Conservation (phyloP, 2,329 filamentous ascomycete species). For the Truncatella angustata region DNA sequence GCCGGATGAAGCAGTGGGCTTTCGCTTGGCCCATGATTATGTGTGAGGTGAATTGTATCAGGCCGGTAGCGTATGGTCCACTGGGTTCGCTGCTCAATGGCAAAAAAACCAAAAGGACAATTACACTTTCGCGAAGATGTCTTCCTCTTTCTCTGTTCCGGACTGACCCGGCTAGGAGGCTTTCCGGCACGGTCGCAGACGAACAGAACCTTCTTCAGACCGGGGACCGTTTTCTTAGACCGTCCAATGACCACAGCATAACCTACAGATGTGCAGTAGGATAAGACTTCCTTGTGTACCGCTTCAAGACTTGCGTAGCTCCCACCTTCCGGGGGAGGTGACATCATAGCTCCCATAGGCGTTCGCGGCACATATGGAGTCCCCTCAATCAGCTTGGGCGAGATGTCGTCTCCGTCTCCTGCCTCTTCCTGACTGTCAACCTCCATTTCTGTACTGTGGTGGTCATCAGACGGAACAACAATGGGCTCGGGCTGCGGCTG, state of each 20-base stretch:
- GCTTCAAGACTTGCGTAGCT: conserved; percentile 64
- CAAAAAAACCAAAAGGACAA: conserved; percentile 69
- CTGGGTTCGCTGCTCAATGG: conserved; percentile 64
- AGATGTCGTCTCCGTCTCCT: conserved; percentile 42
- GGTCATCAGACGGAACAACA: conserved; percentile 32
- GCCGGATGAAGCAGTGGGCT: conserved; percentile 66
- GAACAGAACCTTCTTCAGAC: conserved; percentile 65
- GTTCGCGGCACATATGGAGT: conserved; percentile 50
- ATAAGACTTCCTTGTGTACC: conserved; percentile 61
- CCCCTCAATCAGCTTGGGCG: conserved; percentile 47
- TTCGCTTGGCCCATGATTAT: conserved; percentile 66
- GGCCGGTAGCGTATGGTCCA: conserved; percentile 67
- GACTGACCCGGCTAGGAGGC: conserved; percentile 59
- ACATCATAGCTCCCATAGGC: conserved; percentile 60
- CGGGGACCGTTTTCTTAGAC: conserved; percentile 66
- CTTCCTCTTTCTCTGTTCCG: conserved; percentile 63
- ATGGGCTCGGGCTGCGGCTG: conserved; percentile 28
- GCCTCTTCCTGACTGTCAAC: conserved; percentile 48
- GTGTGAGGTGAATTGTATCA: conserved; percentile 53
- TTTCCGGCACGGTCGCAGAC: conserved; percentile 66
- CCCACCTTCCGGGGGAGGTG: conserved; percentile 61
- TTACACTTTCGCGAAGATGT: conserved; percentile 69
- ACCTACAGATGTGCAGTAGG: conserved; percentile 65
- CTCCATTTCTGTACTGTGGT: conserved; percentile 48
- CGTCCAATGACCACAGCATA: conserved; percentile 68